Evolutionary conservation across 371 early-diverging fungal genomes (phyloP).

Genomic region (Dinochytrium kinnereticum): DNA sequence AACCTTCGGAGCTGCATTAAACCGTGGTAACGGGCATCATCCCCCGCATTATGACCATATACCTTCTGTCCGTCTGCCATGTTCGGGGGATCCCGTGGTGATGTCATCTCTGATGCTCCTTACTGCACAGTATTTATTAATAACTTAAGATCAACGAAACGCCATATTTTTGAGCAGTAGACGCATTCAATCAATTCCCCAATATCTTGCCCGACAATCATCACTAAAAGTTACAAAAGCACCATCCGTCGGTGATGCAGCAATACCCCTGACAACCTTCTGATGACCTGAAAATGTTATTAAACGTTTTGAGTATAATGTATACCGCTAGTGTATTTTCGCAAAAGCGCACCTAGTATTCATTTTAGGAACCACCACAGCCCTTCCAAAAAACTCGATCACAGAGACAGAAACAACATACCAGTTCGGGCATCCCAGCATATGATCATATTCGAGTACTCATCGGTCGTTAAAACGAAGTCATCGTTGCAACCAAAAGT

Average conservation of each 20-base stretch:
- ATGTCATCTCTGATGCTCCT: too few species aligned
- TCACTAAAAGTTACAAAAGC: constrained; percentile 42
- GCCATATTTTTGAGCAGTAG: too few species aligned
- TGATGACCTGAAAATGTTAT: constrained; percentile 20
- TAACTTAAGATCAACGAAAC: too few species aligned
- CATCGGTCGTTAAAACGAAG: constrained; percentile 78
- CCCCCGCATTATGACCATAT: too few species aligned
- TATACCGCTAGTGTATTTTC: constrained; percentile 24
- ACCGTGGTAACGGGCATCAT: too few species aligned
- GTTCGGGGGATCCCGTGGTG: too few species aligned
- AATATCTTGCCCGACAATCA: constrained; percentile 43
- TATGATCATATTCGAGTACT: constrained; percentile 40
- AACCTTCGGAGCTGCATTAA: too few species aligned
- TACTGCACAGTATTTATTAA: too few species aligned
- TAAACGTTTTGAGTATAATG: not conserved
- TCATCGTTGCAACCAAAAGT: constrained; percentile 79
- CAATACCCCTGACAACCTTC: constrained; percentile 25
- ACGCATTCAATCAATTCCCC: constrained; percentile 26
- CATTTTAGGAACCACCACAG: constrained; percentile 6
- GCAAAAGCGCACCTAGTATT: constrained; percentile 9
- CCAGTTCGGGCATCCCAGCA: constrained; percentile 52
- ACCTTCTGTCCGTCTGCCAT: too few species aligned
- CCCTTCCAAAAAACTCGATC: too few species aligned
- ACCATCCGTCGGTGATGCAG: constrained; percentile 35
- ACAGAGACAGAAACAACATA: constrained; percentile 21